Conservation (phyloP, 139 green algal species). For the Penium margaritaceum region DNA sequence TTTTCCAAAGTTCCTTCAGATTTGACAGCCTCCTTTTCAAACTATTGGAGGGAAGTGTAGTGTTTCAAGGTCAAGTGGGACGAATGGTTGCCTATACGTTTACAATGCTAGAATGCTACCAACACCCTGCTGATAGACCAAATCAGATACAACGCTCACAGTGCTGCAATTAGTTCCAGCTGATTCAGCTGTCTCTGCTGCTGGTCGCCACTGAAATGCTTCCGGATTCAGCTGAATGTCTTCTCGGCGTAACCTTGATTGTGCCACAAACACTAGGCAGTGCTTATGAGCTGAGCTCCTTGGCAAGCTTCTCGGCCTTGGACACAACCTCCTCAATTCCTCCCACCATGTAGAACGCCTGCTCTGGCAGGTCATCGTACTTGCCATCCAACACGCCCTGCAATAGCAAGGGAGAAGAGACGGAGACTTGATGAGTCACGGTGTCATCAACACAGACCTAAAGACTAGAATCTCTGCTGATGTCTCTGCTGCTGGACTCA, state of each 20-base stretch:
- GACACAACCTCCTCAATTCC: conserved; percentile 75
- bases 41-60: too few species aligned
- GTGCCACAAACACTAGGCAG: neutral
- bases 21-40: neutral
- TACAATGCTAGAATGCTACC: neutral
- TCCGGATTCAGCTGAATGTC: neutral
- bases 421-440: neutral
- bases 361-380: conserved; percentile 96
- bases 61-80: too few species aligned
- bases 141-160: neutral
- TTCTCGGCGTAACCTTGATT: neutral
- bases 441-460: too few species aligned
- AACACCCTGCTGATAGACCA: neutral
- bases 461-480: too few species aligned
- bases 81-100: neutral
- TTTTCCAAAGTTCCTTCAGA: neutral
- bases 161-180: neutral
- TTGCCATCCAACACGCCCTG: conserved; percentile 77
- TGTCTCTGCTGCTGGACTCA: too few species aligned
- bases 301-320: conserved; percentile 80
- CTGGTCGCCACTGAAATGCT: too few species aligned
- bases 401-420: neutral
- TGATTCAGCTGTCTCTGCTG: neutral
- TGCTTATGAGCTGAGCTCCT: conserved; percentile 33
- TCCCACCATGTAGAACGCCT: conserved; percentile 99